Evolutionary conservation across 345 rosid species (phyloP), one percentile per base, ranked within the genome.

Genomic region (Rhodamnia argentea): DNA sequence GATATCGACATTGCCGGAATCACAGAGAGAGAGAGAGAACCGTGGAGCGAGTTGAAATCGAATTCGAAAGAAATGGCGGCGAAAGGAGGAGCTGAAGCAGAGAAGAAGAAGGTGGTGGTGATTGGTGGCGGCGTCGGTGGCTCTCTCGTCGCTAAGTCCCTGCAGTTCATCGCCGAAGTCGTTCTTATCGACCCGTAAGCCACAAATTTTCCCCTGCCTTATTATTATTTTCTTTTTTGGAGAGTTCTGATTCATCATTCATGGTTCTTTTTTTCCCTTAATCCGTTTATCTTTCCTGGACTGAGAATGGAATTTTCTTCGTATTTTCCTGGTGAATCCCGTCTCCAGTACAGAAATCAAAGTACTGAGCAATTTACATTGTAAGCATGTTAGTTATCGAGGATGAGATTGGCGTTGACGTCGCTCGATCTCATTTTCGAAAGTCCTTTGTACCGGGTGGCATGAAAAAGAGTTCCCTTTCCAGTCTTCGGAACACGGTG

Each of bases 101-200:
- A 51, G 50, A 84, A 52, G 75, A 88, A 52, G 90, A 88, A 84
- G 87, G 85, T 92, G 87, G 91, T 89, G 85, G 90, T 92, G 70
- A 52, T 92, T 24, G 93, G 93, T 15, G 93, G 93, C 2, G 93
- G 92, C 12, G 47, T 90, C 6, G 92, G 89, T 20, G 93, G 93
- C 24, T 87, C 93, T 47, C 8, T 87, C 54, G 78, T 90, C 11
- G 92, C 89, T 56, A 86, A 88, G 20, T 82, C 90, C 83, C 89
- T 90, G 76, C 93, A 90, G 81, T 86, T 83, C 87, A 13, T 56
- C 10, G 93, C 92, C 32, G 90, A 92, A 82, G 91, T 92, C 52
- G 88, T 90, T 60, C 91, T 92, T 32, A 88, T 92, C 52, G 92
- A 92, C 84, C 87, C 89, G 93, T 92, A 83, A 15, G 89, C 86